A percentile compares a stretch with the other conserved stretches of the same genome.
Conservation (phyloP, 805 yeast genomes). For the Kazachstania bromeliacearum region DNA sequence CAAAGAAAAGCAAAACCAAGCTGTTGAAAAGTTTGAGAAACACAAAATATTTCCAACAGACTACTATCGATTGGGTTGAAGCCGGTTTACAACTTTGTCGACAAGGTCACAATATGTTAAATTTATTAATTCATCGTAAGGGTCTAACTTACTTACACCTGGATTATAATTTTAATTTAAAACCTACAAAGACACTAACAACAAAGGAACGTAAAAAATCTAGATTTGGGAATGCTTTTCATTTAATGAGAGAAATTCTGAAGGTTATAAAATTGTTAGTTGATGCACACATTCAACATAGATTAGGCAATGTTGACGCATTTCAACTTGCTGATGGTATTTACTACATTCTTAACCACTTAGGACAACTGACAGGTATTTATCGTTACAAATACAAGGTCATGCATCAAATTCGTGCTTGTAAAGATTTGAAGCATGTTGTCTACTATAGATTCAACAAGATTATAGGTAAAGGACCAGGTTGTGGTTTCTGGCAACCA, state of each 20-base stretch:
- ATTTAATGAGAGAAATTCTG: slow-evolving; percentile 79
- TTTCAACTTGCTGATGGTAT: slow-evolving; percentile 93
- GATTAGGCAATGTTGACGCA: slow-evolving; percentile 86
- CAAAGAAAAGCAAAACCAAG: slow-evolving; percentile 39
- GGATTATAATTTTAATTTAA: slow-evolving; percentile 90
- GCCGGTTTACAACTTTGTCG: slow-evolving; percentile 90
- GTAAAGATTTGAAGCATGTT: slow-evolving; percentile 90
- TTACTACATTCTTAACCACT: slow-evolving; percentile 79
- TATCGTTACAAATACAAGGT: slow-evolving; percentile 94
- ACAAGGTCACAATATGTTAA: slow-evolving; percentile 92
- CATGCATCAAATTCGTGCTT: slow-evolving; percentile 95
- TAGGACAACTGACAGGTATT: slow-evolving; percentile 94
- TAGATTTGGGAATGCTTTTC: slow-evolving; percentile 94
- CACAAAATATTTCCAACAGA: slow-evolving; percentile 85
- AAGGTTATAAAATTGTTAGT: slow-evolving; percentile 78
- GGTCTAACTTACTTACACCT: slow-evolving; percentile 88
- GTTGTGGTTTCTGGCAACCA: slow-evolving; percentile 99
- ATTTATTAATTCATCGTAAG: slow-evolving; percentile 76
- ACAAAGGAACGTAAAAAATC: slow-evolving; percentile 95
- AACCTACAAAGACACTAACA: slow-evolving; percentile 91
- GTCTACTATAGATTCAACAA: slow-evolving; percentile 77
- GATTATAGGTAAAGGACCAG: slow-evolving; percentile 94
- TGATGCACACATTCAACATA: slow-evolving; percentile 85
- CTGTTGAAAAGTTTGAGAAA: slow-evolving; percentile 55
- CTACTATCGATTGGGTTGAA: slow-evolving; percentile 95